Conservation (phyloP, 176 grass and related monocot species). For the Urochloa ruziziensis region DNA sequence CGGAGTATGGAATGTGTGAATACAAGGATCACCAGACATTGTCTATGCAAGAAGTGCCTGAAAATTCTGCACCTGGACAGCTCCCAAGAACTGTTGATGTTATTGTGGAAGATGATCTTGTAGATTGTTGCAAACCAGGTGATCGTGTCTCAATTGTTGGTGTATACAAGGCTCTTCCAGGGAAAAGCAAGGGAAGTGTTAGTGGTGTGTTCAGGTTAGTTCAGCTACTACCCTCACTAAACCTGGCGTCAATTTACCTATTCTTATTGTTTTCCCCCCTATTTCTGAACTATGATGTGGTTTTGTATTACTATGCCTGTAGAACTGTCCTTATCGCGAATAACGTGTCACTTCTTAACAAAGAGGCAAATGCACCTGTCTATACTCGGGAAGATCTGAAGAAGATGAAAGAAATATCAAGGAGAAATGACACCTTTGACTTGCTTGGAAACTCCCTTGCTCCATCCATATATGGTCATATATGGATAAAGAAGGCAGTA, state of each 20-base stretch:
- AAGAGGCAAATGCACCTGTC: slow-evolving; percentile 93
- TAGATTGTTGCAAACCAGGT: slow-evolving; percentile 98
- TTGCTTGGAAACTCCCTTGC: slow-evolving; percentile 95
- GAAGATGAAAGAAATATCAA: slow-evolving; percentile 88
- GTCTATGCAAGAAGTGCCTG: slow-evolving; percentile 98
- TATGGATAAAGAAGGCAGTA: slow-evolving; percentile 96
- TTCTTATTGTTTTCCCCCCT: neutral
- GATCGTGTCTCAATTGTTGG: slow-evolving; percentile 97
- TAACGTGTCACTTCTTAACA: slow-evolving; percentile 90
- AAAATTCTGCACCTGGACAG: slow-evolving; percentile 95
- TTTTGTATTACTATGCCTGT: slow-evolving; percentile 23
- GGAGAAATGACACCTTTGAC: slow-evolving; percentile 78
- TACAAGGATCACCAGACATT: slow-evolving; percentile 97
- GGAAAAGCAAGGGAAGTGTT: slow-evolving; percentile 99
- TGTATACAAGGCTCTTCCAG: slow-evolving; percentile 92
- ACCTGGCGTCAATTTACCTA: neutral
- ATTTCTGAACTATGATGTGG: slow-evolving; percentile 13
- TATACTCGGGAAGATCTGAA: slow-evolving; percentile 82
- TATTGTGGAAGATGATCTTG: slow-evolving; percentile 94
- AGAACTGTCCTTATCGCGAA: slow-evolving; percentile 97
- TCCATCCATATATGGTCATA: slow-evolving; percentile 91
- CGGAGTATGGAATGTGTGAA: slow-evolving; percentile 90
- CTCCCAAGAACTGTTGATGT: slow-evolving; percentile 93
- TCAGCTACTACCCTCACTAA: neutral
- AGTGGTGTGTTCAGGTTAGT: slow-evolving; percentile 94